Percentiles rank a stretch among this genome's conserved stretches.
phyloP scores from a whole-genome alignment of 306 rosid species.

The Begonia masoniana region DNA sequence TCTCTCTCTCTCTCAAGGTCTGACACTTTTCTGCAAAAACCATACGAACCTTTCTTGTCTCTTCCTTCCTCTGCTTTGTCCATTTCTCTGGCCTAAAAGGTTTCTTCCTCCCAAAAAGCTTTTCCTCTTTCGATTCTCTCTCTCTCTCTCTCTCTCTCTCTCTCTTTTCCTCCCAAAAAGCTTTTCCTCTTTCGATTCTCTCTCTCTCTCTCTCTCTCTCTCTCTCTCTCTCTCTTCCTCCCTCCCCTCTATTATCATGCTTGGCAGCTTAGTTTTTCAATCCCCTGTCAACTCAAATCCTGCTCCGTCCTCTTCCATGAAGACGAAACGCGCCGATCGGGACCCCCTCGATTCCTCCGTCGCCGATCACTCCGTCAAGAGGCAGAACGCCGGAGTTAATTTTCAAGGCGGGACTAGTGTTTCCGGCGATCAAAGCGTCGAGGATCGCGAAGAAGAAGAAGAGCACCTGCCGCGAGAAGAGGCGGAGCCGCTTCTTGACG shows the following conservation, averaged over 20 bases:
- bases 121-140: slow-evolving; percentile 14
- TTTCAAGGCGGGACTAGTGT: slow-evolving; percentile 19
- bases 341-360: slow-evolving; percentile 12
- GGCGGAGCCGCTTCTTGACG: slow-evolving; percentile 16
- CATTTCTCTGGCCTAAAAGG: too few relatives aligned
- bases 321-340: slow-evolving; percentile 52
- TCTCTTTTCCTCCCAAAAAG: too few relatives aligned
- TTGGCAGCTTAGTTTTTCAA: slow-evolving; percentile 73
- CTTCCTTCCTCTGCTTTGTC: too few relatives aligned
- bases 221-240: slow-evolving; percentile 21
- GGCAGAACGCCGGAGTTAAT: slow-evolving; percentile 19
- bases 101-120: too few relatives aligned
- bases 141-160: too few relatives aligned
- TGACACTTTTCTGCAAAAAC: slow-evolving; percentile 23
- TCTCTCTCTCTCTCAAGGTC: slow-evolving; percentile 20
- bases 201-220: too few relatives aligned
- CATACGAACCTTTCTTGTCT: slow-evolving; percentile 22
- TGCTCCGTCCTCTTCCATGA: slow-evolving; percentile 35
- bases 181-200: slow-evolving; percentile 24
- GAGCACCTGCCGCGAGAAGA: slow-evolving; percentile 6
- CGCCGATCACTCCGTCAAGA: slow-evolving; percentile 28
- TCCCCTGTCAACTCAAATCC: slow-evolving; percentile 31
- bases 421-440: slow-evolving; percentile 23
- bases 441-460: slow-evolving; percentile 19
- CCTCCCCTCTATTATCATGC: slow-evolving; percentile 47